Base-by-base conservation (phyloP, 2,329 filamentous ascomycete species). In the Penicillium italicum region DNA sequence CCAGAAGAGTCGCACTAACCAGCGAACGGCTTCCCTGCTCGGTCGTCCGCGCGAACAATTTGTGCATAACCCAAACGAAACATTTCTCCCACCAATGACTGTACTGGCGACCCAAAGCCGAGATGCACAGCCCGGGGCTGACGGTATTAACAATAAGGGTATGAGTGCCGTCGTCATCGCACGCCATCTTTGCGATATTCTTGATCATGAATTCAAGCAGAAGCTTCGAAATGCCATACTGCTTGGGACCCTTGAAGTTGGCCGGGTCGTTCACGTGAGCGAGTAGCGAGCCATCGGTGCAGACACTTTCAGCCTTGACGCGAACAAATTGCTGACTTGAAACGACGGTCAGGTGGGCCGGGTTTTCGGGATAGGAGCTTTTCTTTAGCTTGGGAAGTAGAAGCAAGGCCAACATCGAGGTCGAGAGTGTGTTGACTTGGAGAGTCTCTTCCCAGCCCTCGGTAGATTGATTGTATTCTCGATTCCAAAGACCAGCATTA, bases 371-470 rank as follows among this genome's bases (percentile, higher is more conserved):
- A 5, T 67, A 63, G 18, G 74, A 71, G 42, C 72, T 73, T 7
- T 62, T 66, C 24, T 69, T 66, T 12, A 82, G 63, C 50, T 78
- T 77, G 0, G 79, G 79, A 1, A 82, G 68, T 11, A 87, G 72
- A 2, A 84, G 66, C 3, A 85, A 59, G 0, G 75, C 80, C 7
- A 87, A 69, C 1, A 85, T 72, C 7, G 77, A 74, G 1, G 82
- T 86, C 2, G 82, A 82, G 2, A 86, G 69, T 1, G 79, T 74
- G 63, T 86, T 85, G 60, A 85, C 79, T 65, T 86, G 82, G 11
- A 86, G 59, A 1, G 76, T 79, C 50, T 77, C 71, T 55, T 83
- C 80, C 72, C 76, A 82, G 6, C 77, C 80, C 31, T 79, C 76
- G 2, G 67, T 46, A 0, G 74, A 74, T 1, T 63, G 53, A 3